Evolutionary conservation across 306 rosid species (phyloP).

Genomic region (Oxytropis ochrocephala): DNA sequence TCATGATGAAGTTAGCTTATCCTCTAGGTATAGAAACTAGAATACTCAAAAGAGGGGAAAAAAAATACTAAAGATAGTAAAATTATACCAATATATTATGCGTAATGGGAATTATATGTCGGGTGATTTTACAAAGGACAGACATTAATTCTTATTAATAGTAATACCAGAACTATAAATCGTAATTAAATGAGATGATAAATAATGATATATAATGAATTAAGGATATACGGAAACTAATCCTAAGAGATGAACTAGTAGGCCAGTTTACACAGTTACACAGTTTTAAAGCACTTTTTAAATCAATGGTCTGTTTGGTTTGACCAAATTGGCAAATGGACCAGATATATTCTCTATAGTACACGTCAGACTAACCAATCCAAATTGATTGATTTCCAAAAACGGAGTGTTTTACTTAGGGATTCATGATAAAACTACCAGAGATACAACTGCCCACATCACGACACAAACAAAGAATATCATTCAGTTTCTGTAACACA

Average conservation of each 20-base stretch:
- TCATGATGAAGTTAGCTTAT: neutral
- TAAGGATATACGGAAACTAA: neutral
- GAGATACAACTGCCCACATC: neutral
- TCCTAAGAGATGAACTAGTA: neutral
- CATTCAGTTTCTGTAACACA: constrained; percentile 29
- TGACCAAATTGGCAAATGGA: neutral
- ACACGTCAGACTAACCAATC: neutral
- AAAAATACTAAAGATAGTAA: neutral
- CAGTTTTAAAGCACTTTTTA: neutral
- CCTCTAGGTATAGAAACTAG: neutral
- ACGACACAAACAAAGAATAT: constrained; percentile 5
- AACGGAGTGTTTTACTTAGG: neutral
- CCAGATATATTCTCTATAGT: neutral
- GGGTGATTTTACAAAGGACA: neutral
- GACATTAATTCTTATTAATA: neutral
- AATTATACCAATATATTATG: neutral
- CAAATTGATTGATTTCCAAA: neutral
- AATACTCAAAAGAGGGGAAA: neutral
- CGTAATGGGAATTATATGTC: neutral
- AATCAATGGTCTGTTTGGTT: neutral
- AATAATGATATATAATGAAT: neutral
- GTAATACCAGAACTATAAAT: neutral
- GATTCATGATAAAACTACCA: neutral
- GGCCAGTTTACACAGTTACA: neutral
- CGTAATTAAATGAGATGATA: no score